Evolutionary conservation across 164 flowering plant species (phyloP), one percentile per base, ranked within the genome.

Genomic region (Annona squamosa): DNA sequence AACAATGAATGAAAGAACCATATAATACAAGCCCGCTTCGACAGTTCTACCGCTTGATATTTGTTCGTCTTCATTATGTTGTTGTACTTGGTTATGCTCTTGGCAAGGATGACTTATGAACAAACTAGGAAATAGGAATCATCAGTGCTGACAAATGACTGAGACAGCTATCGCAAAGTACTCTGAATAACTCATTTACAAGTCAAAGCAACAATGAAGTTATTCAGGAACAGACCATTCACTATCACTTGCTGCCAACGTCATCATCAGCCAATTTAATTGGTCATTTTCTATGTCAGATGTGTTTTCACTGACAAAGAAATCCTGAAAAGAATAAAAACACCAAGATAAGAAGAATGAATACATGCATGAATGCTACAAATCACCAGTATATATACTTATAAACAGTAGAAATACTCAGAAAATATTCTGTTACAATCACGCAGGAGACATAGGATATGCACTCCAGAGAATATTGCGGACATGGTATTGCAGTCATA

Each of bases 181-280:
- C 13, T 16, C 59, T 52, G 9, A 43, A 45, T 42, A 46, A 67
- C 18, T 6, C 19, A 43, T 67, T 43, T 67, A 16, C 47, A 42
- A 43, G 5, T 63, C 18, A 67, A 70, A 26, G 16, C 2, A 47
- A 65, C 42, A 37, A n/a, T 19, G 59, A 46, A 66, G 26, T 65
- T 18, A 57, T 5, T 26, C 12, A 66, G 42, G 46, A 43, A 18
- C 66, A 47, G 85, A 89, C 92, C 90, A 87, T 76, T 78, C 76
- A 71, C 82, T 74, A 62, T 52, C 69, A 47, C 79, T 76, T 68
- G 71, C 73, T 80, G 82, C 82, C 17, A 87, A 85, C 71, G 76
- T 79, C 79, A 71, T 82, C 71, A 77, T 79, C 72, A 89, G 85
- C 88, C 84, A 81, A 19, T 72, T 71, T 63, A 86, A 64, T 69